A percentile compares a stretch with the other conserved stretches of the same genome.
Conservation (phyloP, 371 early-diverging fungal species). For the Mortierella sp. region DNA sequence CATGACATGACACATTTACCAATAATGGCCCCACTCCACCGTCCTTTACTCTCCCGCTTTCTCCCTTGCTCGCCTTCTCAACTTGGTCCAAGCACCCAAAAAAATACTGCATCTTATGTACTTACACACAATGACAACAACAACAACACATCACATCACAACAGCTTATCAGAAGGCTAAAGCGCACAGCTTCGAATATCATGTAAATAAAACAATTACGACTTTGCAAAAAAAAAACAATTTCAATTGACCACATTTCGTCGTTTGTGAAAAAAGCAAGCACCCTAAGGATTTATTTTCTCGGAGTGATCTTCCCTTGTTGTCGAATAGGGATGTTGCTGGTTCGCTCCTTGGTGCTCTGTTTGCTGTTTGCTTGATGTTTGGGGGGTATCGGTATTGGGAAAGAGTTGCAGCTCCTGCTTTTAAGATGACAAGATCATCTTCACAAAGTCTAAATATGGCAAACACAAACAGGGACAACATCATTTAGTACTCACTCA, state of each 20-base stretch:
- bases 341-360: background rate
- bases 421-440: conserved; percentile 67
- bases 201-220: background rate
- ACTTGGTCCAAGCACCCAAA: background rate
- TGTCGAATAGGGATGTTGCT: background rate
- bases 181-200: background rate
- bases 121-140: background rate
- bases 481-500: background rate
- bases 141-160: background rate
- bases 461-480: background rate
- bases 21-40: background rate
- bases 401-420: background rate
- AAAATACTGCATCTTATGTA: background rate
- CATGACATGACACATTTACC: conserved; percentile 10
- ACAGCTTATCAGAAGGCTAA: background rate
- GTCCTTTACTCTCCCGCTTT: too few species aligned
- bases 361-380: too few species aligned
- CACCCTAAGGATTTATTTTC: too few species aligned
- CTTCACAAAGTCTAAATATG: conserved; percentile 66
- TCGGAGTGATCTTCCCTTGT: background rate
- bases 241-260: too few species aligned
- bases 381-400: background rate
- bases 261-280: too few species aligned
- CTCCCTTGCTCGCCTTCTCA: background rate
- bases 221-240: background rate